Evolutionary conservation across 768 basidiomycete genomes (phyloP), one percentile per base, ranked within the genome.

Genomic region (Termitomyces sp.): DNA sequence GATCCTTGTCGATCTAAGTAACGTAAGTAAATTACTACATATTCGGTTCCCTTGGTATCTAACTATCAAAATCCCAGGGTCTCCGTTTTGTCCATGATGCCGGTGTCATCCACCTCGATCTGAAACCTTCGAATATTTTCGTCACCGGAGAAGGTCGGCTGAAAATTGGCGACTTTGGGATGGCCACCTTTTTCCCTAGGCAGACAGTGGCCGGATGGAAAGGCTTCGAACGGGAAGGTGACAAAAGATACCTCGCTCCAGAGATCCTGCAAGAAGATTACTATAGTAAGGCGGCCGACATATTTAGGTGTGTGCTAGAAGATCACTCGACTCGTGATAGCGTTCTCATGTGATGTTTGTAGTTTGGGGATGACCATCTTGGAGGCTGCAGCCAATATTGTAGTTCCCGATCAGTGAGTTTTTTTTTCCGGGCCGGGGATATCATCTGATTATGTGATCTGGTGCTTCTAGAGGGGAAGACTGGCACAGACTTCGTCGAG

Each of bases 141-240:
- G 79, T 99, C 65, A 94, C 92, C 10, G 78, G 78, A 8, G 82
- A 86, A 44, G 97, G 97, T 1, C 82, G 88, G 46, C 88, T 99
- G 75, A 94, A 93, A 76, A 94, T 99, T 69, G 96, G 96, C 8
- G 97, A 99, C 71, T 98, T 98, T 75, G 97, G 97, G 9, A 94
- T 99, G 87, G 95, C 96, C n/a, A 92, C 92, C 6, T 65, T 93
- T 53, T 95, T 92, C 90, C 93, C 94, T 0, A 77, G 94, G 40
- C 74, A 76, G 24, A 54, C 40, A 20, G 68, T 63, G 59, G 65
- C 72, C 18, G 49, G 44, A 36, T 60, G 49, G 38, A 74, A 72
- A 53, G 81, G 78, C 8, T 94, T 98, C 68, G 96, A 98, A 71
- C 83, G 97, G 16, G 97, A 99, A 71, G 97, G 97, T 5, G 97